Evolutionary conservation across 2,329 filamentous ascomycete species (phyloP), one percentile per base, ranked within the genome.

Genomic region (Alternaria solani): DNA sequence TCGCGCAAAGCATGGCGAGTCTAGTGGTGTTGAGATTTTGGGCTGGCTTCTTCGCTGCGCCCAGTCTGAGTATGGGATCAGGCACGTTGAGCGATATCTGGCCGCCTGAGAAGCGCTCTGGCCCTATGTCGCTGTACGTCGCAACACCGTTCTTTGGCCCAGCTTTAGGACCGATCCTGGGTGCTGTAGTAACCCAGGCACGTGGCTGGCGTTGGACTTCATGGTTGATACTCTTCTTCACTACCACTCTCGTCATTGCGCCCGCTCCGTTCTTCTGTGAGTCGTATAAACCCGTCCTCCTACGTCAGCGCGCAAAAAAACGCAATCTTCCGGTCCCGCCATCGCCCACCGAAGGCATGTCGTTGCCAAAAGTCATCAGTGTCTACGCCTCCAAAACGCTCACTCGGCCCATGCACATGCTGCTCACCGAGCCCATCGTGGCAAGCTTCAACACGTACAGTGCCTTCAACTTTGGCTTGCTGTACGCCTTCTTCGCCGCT

Each of bases 11-110:
- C 62, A 83, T 93, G 46, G 88, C 89, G 70, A 88, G 89, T 0
- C 81, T 94, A 20, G 81, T 91, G 25, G 84, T 93, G 58, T 88
- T 87, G 70, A 87, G 91, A 14, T 92, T 78, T 56, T 67, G 78
- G 23, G 74, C 77, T 18, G 78, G 77, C 1, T 66, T 75, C 30
- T 67, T 75, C 38, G 72, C 66, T 16, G 61, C 65, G 14, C 73
- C 76, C 3, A 71, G 73, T 0, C 53, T 81, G 23, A 77, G 76
- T n/a, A 74, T 80, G 26, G 79, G 78, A 0, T 69, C 72, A n/a
- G 79, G 76, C 1, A 80, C 74, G 0, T 66, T 76, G 26, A 75
- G 76, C n/a, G 79, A 81, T 55, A 59, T 79, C 16, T 77, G 70
- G 59, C 57, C 66, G 2, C 70, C 72, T 2, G 66, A 73, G 11